Evolutionary conservation across 148 eudicot species (phyloP).

Genomic region (Rhododendron mucronatum): DNA sequence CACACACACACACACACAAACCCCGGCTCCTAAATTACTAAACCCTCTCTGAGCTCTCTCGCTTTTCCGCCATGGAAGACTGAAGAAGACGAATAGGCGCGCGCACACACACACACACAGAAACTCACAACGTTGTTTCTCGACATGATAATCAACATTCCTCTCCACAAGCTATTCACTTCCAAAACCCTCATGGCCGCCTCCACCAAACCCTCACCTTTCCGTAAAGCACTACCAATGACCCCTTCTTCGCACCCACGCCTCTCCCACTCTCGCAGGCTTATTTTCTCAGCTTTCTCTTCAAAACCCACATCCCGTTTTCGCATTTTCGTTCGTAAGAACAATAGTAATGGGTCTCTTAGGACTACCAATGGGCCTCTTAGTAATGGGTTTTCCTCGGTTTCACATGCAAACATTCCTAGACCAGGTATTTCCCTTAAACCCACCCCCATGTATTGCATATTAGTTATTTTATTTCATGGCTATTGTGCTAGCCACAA

Average conservation of each 20-base stretch:
- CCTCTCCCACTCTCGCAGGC: conserved; percentile 6
- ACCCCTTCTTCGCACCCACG: conserved; percentile 4
- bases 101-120: background rate
- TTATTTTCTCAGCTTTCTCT: conserved; percentile 9
- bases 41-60: background rate
- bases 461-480: background rate
- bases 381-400: conserved; percentile 22
- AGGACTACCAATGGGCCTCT: conserved; percentile 1
- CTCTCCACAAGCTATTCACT: conserved; percentile 9
- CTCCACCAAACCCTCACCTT: background rate
- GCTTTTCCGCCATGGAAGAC: conserved; percentile 3
- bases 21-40: background rate
- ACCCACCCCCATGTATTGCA: background rate
- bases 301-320: conserved; percentile 13
- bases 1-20: background rate
- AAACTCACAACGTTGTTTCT: background rate
- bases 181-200: conserved; percentile 12
- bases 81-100: background rate
- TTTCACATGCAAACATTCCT: conserved; percentile 28
- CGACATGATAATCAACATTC: conserved; percentile 6
- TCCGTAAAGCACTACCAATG: background rate
- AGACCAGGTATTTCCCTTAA: conserved; percentile 24
- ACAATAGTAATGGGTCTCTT: conserved; percentile 4
- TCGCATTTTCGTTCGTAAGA: conserved; percentile 12
- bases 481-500: background rate